Conservation (phyloP, 495 filamentous ascomycete genomes). For the Penicillium verhagenii region DNA sequence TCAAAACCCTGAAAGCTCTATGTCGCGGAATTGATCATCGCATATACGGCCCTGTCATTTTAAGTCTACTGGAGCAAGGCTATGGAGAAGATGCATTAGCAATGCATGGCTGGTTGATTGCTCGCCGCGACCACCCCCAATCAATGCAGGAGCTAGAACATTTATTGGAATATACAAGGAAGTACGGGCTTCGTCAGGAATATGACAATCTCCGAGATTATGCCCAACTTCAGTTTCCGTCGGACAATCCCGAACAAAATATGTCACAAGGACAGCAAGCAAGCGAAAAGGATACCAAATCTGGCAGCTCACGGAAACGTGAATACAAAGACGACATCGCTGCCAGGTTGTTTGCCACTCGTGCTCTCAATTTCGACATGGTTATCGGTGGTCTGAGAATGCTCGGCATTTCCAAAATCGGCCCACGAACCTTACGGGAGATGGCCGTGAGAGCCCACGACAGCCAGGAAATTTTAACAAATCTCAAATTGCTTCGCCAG, state of each 20-base stretch:
- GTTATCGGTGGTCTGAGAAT: slow-evolving; percentile 62
- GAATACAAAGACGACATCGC: slow-evolving; percentile 56
- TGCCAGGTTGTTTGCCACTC: slow-evolving; percentile 71
- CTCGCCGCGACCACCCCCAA: slow-evolving; percentile 50
- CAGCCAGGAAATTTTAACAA: slow-evolving; percentile 49
- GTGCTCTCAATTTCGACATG: slow-evolving; percentile 60
- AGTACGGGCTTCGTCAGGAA: slow-evolving; percentile 26
- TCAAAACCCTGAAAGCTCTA: slow-evolving; percentile 48
- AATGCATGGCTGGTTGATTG: slow-evolving; percentile 59
- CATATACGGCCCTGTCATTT: slow-evolving; percentile 62
- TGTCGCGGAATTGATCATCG: slow-evolving; percentile 41
- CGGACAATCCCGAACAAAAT: background rate
- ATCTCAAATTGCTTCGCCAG: slow-evolving; percentile 55
- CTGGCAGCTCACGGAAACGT: background rate
- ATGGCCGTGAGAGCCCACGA: slow-evolving; percentile 61
- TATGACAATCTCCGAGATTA: slow-evolving; percentile 7
- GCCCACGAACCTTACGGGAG: slow-evolving; percentile 69
- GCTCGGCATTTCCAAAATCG: slow-evolving; percentile 64
- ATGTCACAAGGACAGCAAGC: background rate
- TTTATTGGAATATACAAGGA: slow-evolving; percentile 39
- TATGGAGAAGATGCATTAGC: slow-evolving; percentile 48
- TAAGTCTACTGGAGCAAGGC: slow-evolving; percentile 50
- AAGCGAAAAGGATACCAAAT: background rate
- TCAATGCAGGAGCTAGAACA: slow-evolving; percentile 36
- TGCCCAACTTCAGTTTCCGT: background rate